Base-by-base conservation (phyloP, 345 rosid genomes). In the Gossypium arboreum region DNA sequence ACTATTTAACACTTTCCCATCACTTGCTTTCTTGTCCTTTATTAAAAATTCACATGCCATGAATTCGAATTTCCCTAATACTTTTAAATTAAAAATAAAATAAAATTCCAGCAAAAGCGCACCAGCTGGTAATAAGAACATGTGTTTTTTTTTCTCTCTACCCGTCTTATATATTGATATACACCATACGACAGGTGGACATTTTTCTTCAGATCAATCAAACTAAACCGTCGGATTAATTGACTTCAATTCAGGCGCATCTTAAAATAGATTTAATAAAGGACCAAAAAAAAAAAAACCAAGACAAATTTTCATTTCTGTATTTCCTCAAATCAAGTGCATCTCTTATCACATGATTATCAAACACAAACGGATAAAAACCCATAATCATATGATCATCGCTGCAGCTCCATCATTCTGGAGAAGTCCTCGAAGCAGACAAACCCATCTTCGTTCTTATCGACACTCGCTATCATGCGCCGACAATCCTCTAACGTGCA, bases 401-500 rank as follows among this genome's bases (percentile, higher is more conserved):
- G 54, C 54, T 84, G 86, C 24, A 73, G 77, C 75, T 83, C 92
- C 99, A 95, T 93, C 97, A 95, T 90, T 2, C 81, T 85, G 2
- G 81, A 72, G 71, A 95, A 95, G 78, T 95, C 99, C 59, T 87
- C 89, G 75, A 93, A 95, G 81, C 98, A 91, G 59, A 95, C 99
- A 77, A 93, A 90, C 43, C 98, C 99, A 4, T 90, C 93, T 9
- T 88, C 90, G 50, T 85, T 90, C 72, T 76, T 85, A 83, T 87
- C 97, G 8, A 93, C 97, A 1, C 62, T 83, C 1, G 88, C 91
- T 82, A 95, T 91, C 98, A 95, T 95, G 68, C 94, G 89, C 84
- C 77, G 73, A 88, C 99, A 95, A n/a, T 95, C 99, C 18, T 89
- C 97, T 9, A 95, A 22, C 83, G 97, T 86, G 91, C 93, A 90